Conservation (phyloP, 2,329 filamentous ascomycete genomes). For the Sporothrix luriei region DNA sequence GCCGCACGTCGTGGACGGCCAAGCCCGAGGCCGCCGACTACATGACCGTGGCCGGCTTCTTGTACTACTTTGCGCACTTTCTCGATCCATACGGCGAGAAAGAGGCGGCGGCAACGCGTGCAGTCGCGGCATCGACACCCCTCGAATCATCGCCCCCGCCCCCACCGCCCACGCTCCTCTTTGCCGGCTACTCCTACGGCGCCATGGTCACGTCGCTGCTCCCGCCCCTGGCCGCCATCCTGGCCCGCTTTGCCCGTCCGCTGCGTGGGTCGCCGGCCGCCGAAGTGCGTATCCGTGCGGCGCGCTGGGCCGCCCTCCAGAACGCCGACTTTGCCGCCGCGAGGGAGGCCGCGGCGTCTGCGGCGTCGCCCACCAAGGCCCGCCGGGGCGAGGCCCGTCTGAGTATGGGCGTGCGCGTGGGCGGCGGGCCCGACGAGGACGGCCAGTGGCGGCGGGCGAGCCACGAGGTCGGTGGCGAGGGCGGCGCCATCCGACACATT, state of each 20-base stretch:
- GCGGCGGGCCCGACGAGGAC: constrained; percentile 51
- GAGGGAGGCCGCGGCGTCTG: constrained; percentile 35
- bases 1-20: constrained; percentile 84
- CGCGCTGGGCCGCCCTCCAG: constrained; percentile 66
- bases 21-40: constrained; percentile 82
- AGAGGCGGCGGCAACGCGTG: not conserved
- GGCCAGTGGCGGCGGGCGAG: constrained; percentile 33
- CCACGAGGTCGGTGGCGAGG: constrained; percentile 24
- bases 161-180: constrained; percentile 51
- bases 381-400: constrained; percentile 36
- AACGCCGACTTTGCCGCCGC: constrained; percentile 48
- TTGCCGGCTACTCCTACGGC: constrained; percentile 85
- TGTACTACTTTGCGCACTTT: constrained; percentile 70
- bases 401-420: constrained; percentile 47
- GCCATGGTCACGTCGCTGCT: constrained; percentile 77
- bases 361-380: constrained; percentile 10
- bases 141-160: constrained; percentile 34
- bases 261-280: constrained; percentile 60
- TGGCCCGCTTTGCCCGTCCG: constrained; percentile 60
- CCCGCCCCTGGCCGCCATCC: constrained; percentile 62
- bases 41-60: constrained; percentile 76
- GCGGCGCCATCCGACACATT: constrained; percentile 41
- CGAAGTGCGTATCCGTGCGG: constrained; percentile 71
- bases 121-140: not conserved
- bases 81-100: constrained; percentile 50